phyloP scores from a whole-genome alignment of 2,329 filamentous ascomycete genomes.

The Ophiostoma sp. region DNA sequence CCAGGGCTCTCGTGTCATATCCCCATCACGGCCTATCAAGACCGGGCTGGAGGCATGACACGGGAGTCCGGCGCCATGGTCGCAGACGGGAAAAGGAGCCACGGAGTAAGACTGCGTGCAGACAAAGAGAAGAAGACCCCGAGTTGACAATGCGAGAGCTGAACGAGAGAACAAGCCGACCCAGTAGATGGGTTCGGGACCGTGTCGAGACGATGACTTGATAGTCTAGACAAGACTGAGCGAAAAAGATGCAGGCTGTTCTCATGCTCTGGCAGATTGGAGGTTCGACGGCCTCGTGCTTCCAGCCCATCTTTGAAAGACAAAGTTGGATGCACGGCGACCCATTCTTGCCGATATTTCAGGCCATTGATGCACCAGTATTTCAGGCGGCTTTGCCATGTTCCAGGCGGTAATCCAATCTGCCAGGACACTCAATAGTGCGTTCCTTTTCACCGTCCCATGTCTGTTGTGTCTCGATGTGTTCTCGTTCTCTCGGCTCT shows the following conservation, averaged over 20 bases:
- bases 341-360: slow-evolving; percentile 10
- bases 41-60: neutral
- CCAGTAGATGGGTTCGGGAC: neutral
- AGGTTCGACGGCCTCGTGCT: slow-evolving; percentile 8
- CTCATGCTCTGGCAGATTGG: slow-evolving; percentile 7
- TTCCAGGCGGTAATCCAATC: neutral
- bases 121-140: neutral
- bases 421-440: neutral
- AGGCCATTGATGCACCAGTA: slow-evolving; percentile 1
- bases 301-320: slow-evolving; percentile 7
- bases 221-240: neutral
- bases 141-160: slow-evolving; percentile 15
- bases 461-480: neutral
- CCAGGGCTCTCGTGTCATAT: slow-evolving; percentile 3
- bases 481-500: slow-evolving; percentile 10
- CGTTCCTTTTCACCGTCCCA: neutral
- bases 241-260: neutral
- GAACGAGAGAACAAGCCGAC: slow-evolving; percentile 5
- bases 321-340: slow-evolving; percentile 2
- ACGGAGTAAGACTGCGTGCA: neutral
- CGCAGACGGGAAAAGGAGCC: slow-evolving; percentile 11
- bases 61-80: slow-evolving; percentile 10
- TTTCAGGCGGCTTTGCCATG: neutral
- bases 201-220: neutral
- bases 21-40: neutral